Conservation (phyloP, 768 basidiomycete species). For the Rhodosporidiobolus sp. region DNA sequence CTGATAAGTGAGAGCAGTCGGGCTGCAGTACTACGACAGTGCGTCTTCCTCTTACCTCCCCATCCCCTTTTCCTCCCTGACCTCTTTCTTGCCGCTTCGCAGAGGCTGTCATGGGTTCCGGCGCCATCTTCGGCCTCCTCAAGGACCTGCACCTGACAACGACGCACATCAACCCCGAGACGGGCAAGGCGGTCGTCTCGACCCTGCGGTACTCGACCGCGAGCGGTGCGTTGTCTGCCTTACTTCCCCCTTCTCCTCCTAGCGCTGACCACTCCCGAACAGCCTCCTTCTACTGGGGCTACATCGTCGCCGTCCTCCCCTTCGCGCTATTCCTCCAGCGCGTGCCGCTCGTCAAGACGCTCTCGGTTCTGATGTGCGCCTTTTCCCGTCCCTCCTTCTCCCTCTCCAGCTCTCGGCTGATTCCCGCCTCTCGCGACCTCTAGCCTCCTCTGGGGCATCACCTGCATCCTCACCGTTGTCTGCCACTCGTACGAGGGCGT, state of each 20-base stretch:
- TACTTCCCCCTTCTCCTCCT: background rate
- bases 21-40: slow-evolving; percentile 31
- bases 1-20: too few relatives aligned
- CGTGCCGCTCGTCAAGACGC: slow-evolving; percentile 23
- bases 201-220: slow-evolving; percentile 30
- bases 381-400: background rate
- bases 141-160: slow-evolving; percentile 33
- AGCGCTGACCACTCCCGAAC: background rate
- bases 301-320: slow-evolving; percentile 28
- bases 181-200: slow-evolving; percentile 18
- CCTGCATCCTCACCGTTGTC: slow-evolving; percentile 29
- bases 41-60: background rate
- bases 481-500: slow-evolving; percentile 25
- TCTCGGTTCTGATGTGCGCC: slow-evolving; percentile 19
- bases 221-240: slow-evolving; percentile 19
- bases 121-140: slow-evolving; percentile 36
- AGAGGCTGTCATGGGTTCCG: slow-evolving; percentile 14
- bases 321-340: slow-evolving; percentile 28
- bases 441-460: slow-evolving; percentile 29
- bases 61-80: background rate
- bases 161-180: slow-evolving; percentile 15
- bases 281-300: background rate
- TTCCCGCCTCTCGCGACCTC: background rate
- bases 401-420: too few relatives aligned
- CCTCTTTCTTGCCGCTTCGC: too few relatives aligned